Evolutionary conservation across 2,329 filamentous ascomycete species (phyloP), one percentile per base, ranked within the genome.

Genomic region (Botryotinia calthae): DNA sequence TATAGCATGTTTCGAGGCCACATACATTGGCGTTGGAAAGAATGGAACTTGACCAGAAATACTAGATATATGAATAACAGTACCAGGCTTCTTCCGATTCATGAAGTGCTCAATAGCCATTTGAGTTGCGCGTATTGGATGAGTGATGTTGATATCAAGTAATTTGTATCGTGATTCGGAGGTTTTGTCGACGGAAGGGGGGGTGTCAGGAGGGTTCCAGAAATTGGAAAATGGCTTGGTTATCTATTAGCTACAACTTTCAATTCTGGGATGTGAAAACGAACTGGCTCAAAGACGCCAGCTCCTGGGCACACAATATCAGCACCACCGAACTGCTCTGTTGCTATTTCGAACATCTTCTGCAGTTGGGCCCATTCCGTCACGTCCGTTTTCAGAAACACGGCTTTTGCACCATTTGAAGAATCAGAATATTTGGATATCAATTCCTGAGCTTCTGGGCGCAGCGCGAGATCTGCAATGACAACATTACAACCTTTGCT

Each of bases 61-160:
- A 70, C 83, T 85, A 65, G 84, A 84, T 67, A 86, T 84, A 74
- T 86, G 84, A 16, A 86, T 75, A 42, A 87, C 82, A 1, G 69
- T 54, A 12, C 78, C 78, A 2, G 75, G 73, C 56, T 78, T 78
- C 63, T 76, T 77, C 31, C 78, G 62, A 75, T 79, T 37, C n/a
- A 85, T 79, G 77, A 86, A 87, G 76, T 86, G 82, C 4, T 82
- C 81, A 61, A 87, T 84, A 7, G 85, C 85, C 28, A 87, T 79
- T 74, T 87, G 85, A 1, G 85, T 86, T 16, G 82, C 81, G 61
- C 85, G 84, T 75, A 87, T 86, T 0, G 86, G 86, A 76, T 87
- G 86, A 0, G 83, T 85, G 67, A 87, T 73, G 74, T 87, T 87
- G 78, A 87, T 86, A 73, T 87, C 85, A 31, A 87, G 66, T 66